A percentile compares a stretch with the other conserved stretches of the same genome.
Evolutionary conservation across 2,329 filamentous ascomycete species (phyloP).

Genomic region (Dichotomopilus funicola): DNA sequence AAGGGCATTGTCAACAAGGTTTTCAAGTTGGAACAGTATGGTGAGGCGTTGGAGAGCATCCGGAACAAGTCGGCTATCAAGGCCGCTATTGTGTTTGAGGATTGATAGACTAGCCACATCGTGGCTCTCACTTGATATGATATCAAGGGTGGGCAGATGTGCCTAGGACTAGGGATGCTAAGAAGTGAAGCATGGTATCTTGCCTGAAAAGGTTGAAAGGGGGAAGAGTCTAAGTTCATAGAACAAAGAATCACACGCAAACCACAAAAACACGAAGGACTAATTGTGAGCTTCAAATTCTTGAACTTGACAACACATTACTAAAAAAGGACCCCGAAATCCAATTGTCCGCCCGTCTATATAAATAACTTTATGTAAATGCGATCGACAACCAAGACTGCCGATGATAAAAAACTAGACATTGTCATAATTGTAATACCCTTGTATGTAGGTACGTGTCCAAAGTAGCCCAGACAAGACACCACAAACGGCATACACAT

Average conservation of each 20-base stretch:
- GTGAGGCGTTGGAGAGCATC: slow-evolving; percentile 63
- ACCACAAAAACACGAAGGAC: no score
- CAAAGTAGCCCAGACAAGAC: neutral
- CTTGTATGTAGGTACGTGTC: neutral
- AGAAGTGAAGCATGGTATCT: no score
- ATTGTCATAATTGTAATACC: slow-evolving; percentile 5
- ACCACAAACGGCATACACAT: neutral
- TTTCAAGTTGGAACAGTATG: slow-evolving; percentile 68
- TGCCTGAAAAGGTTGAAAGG: no score
- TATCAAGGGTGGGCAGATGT: no score
- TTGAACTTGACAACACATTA: slow-evolving; percentile 1
- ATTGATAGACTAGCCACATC: neutral
- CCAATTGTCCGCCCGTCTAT: slow-evolving; percentile 11
- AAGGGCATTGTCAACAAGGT: slow-evolving; percentile 66
- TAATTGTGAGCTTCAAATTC: neutral
- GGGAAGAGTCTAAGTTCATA: no score
- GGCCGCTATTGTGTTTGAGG: slow-evolving; percentile 50
- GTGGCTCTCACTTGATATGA: no score
- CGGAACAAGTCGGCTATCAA: slow-evolving; percentile 68
- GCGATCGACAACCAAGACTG: slow-evolving; percentile 6
- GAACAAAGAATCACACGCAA: no score
- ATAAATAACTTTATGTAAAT: slow-evolving; percentile 9
- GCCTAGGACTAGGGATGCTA: no score
- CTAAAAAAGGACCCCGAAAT: neutral
- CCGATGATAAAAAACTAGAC: neutral